A percentile compares a stretch with the other conserved stretches of the same genome.
Evolutionary conservation across 2,329 filamentous ascomycete genomes (phyloP).

Genomic region (Lasiodiplodia sp.): DNA sequence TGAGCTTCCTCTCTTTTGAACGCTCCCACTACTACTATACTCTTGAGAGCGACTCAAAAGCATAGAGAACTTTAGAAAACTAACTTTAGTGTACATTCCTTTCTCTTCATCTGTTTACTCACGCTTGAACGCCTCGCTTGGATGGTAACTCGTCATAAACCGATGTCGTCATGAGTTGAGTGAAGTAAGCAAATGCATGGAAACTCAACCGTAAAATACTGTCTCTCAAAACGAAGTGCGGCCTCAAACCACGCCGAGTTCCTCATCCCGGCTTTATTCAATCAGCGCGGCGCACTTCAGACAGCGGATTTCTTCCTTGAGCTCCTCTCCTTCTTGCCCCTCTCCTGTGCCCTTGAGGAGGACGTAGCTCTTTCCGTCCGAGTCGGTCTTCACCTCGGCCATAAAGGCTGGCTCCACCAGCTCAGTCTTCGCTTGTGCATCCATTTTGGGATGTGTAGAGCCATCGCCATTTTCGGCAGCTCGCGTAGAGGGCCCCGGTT

Average conservation of each 20-base stretch:
- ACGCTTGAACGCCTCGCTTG: constrained; percentile 22
- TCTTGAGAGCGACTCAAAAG: not conserved
- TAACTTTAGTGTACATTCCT: not conserved
- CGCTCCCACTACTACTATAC: not conserved
- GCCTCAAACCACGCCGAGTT: not conserved
- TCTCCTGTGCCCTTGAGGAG: constrained; percentile 1
- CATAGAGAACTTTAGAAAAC: not conserved
- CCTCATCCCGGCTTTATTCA: not conserved
- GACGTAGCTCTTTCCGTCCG: not conserved
- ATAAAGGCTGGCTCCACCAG: not conserved
- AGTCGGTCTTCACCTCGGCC: not conserved
- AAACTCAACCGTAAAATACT: not conserved
- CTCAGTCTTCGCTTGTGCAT: not conserved
- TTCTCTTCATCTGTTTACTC: not conserved
- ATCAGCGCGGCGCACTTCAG: constrained; percentile 9
- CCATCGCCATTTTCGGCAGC: not conserved
- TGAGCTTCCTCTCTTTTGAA: no score
- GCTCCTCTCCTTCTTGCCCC: not conserved
- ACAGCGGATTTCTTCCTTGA: not conserved
- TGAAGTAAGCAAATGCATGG: not conserved
- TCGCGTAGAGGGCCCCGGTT: not conserved
- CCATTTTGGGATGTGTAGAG: not conserved
- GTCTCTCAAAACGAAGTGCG: not conserved
- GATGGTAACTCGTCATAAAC: not conserved
- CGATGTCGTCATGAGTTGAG: not conserved